These are phyloP conservation scores for Leccinum variicolor DNA, from an alignment of 768 basidiomycete species.

Conservation along the genomic window DNA sequence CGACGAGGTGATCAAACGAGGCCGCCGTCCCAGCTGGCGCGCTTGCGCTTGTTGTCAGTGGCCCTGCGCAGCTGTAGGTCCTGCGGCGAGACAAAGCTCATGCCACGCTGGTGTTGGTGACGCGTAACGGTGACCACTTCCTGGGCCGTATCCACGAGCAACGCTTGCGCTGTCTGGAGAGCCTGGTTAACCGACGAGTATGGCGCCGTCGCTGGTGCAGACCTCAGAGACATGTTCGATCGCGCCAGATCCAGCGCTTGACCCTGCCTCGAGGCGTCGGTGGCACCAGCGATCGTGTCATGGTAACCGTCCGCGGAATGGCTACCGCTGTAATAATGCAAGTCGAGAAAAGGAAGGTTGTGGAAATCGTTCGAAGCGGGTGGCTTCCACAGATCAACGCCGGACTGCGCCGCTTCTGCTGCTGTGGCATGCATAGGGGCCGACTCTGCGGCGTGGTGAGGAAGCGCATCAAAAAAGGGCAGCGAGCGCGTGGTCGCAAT, in stretches of 20 bases:
- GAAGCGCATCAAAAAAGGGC: conserved; percentile 29
- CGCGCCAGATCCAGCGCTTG: conserved; percentile 52
- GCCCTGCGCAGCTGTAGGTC: conserved; percentile 47
- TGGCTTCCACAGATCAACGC: conserved; percentile 30
- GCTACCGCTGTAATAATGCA: conserved; percentile 58
- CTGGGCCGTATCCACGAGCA: conserved; percentile 20
- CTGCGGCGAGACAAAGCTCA: conserved; percentile 52
- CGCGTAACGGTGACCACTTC: conserved; percentile 12
- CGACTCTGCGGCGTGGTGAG: conserved; percentile 21
- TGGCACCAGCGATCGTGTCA: conserved; percentile 20
- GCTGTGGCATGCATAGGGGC: conserved; percentile 19
- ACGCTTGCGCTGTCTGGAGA: conserved; percentile 32
- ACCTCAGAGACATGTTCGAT: conserved; percentile 29
- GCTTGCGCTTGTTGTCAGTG: conserved; percentile 53
- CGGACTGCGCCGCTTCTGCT: conserved; percentile 12
- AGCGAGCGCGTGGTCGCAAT: conserved; percentile 35
- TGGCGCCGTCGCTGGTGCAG: conserved; percentile 23
- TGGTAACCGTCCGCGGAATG: conserved; percentile 28
- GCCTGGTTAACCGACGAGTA: conserved; percentile 30
- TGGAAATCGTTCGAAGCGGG: conserved; percentile 34
- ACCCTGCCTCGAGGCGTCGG: conserved; percentile 37
- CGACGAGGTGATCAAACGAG: conserved; percentile 19
- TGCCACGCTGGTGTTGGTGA: conserved; percentile 42
- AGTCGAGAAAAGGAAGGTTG: conserved; percentile 65
- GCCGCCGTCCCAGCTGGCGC: conserved; percentile 55